Percentiles rank a stretch among this genome's conserved stretches.
These are phyloP conservation scores for Bryoglossum gracile DNA, from an alignment of 495 filamentous ascomycete species.

Conservation along the genomic window DNA sequence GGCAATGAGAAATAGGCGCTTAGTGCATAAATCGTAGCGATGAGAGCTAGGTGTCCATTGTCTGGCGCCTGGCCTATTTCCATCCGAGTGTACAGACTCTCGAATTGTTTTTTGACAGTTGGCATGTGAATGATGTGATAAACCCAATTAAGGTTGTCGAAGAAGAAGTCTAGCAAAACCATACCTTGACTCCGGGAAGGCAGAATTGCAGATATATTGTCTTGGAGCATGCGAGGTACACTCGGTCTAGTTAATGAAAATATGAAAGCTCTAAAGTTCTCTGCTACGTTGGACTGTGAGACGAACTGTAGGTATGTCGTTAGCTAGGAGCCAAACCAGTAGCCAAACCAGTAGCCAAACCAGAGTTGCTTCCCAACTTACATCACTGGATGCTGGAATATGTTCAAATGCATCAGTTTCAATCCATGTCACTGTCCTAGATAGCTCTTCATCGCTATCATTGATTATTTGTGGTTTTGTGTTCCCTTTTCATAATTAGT, in stretches of 20 bases:
- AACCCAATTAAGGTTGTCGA: constrained; percentile 9
- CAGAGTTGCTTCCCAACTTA: too few species aligned
- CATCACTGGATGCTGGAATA: neutral
- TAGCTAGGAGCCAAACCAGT: neutral
- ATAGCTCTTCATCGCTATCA: constrained; percentile 1
- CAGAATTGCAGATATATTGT: neutral
- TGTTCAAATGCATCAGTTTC: constrained; percentile 16
- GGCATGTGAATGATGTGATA: constrained; percentile 18
- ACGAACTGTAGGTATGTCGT: neutral
- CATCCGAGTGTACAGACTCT: constrained; percentile 5
- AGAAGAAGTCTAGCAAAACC: constrained; percentile 6
- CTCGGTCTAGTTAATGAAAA: constrained; percentile 4
- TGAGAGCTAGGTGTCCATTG: constrained; percentile 5
- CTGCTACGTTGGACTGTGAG: neutral
- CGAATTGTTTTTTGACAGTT: constrained; percentile 5
- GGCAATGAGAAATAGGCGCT: constrained; percentile 11
- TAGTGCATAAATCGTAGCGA: constrained; percentile 9
- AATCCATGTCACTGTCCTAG: constrained; percentile 5
- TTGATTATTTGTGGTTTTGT: too few species aligned
- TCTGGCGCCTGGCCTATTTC: constrained; percentile 6
- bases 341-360: too few species aligned
- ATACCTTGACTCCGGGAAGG: constrained; percentile 1
- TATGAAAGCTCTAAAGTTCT: constrained; percentile 10
- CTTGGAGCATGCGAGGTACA: neutral
- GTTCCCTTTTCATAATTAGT: too few species aligned